phyloP scores from a whole-genome alignment of 345 rosid genomes.

The Salix arbutifolia region DNA sequence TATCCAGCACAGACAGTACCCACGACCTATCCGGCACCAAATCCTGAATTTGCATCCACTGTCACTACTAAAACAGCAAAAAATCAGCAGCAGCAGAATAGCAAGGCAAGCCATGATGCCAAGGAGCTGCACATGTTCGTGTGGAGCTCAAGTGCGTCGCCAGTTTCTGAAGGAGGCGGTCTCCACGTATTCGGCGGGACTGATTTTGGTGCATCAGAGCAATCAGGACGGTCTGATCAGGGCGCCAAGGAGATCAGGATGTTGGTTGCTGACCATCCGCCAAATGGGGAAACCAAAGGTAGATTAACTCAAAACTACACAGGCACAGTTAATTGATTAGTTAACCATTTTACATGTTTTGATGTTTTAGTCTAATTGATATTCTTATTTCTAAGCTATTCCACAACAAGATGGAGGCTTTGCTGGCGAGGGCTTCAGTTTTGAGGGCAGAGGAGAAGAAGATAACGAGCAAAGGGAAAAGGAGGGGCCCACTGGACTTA shows the following conservation, averaged over 20 bases:
- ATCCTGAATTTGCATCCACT: constrained; percentile 61
- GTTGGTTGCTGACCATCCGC: constrained; percentile 76
- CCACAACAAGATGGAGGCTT: constrained; percentile 47
- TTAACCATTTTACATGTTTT: neutral
- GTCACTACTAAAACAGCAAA: constrained; percentile 27
- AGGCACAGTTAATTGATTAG: neutral
- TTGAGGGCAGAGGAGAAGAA: constrained; percentile 50
- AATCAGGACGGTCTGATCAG: constrained; percentile 74
- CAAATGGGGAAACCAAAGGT: constrained; percentile 73
- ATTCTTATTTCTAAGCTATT: constrained; percentile 25
- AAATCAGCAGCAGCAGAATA: constrained; percentile 19
- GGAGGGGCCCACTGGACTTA: constrained; percentile 32
- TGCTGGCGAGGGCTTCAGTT: constrained; percentile 46
- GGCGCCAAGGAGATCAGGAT: constrained; percentile 89
- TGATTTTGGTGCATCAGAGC: constrained; percentile 54
- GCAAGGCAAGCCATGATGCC: constrained; percentile 62
- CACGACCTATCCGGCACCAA: constrained; percentile 79
- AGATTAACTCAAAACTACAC: neutral
- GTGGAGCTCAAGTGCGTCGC: constrained; percentile 41
- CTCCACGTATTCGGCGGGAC: constrained; percentile 63
- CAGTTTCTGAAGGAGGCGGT: constrained; percentile 49
- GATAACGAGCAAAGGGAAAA: constrained; percentile 17
- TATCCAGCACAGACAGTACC: constrained; percentile 58
- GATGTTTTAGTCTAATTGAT: neutral
- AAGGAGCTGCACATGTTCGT: constrained; percentile 48